A percentile compares a stretch with the other conserved stretches of the same genome.
These are phyloP conservation scores for Ceratocystis ficicola DNA, from an alignment of 2,329 filamentous ascomycete genomes.

Conservation along the genomic window DNA sequence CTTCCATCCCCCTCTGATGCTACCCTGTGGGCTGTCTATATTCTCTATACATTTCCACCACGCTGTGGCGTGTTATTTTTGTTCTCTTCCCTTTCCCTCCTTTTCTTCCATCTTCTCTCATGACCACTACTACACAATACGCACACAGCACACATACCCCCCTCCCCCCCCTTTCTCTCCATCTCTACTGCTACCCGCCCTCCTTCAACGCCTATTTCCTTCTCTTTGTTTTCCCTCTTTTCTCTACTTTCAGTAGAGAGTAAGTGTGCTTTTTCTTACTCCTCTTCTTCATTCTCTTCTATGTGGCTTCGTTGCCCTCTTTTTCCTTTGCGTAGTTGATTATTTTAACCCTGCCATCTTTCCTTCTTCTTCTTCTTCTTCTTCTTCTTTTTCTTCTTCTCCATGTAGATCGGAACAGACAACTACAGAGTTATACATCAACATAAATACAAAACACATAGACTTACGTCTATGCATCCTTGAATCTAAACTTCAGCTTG, in stretches of 20 bases:
- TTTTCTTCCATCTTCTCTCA: neutral
- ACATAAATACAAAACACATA: neutral
- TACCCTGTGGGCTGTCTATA: neutral
- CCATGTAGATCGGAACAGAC: neutral
- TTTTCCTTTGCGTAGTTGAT: neutral
- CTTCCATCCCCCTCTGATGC: neutral
- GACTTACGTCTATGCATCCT: no score
- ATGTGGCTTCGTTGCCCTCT: neutral
- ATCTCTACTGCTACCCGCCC: no score
- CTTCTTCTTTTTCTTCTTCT: neutral
- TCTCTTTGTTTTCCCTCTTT: conserved; percentile 6
- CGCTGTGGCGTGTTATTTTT: neutral
- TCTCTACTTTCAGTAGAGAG: neutral
- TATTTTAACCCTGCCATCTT: neutral
- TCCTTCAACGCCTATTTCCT: neutral
- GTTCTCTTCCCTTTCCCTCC: neutral
- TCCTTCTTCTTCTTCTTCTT: neutral
- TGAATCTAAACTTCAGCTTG: no score
- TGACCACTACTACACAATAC: no score
- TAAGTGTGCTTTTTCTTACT: no score
- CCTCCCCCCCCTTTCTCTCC: no score
- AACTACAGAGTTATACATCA: neutral
- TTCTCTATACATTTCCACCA: neutral
- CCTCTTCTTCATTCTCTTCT: neutral
- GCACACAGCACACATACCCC: no score